Conservation (phyloP, 148 eudicot genomes). For the Rhododendron vialii region DNA sequence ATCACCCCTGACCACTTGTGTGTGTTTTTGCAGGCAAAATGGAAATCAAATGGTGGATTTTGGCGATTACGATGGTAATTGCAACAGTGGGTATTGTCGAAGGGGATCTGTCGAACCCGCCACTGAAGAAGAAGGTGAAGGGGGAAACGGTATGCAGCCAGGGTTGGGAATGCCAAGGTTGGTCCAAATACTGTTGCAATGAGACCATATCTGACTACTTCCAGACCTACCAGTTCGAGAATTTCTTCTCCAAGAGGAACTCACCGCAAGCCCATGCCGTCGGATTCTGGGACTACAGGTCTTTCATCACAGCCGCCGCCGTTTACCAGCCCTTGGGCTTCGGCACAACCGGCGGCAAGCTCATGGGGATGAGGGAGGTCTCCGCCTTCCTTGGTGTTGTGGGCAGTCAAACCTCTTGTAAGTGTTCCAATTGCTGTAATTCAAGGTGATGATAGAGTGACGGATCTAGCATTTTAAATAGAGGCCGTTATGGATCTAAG, state of each 20-base stretch:
- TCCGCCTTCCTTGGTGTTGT: constrained; percentile 87
- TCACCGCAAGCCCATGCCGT: constrained; percentile 75
- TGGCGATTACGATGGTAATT: not conserved
- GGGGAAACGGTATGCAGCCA: constrained; percentile 57
- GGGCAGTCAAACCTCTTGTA: constrained; percentile 88
- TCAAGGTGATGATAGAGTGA: not conserved
- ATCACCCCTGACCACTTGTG: not conserved
- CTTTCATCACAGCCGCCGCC: constrained; percentile 63
- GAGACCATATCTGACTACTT: constrained; percentile 72
- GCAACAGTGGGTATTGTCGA: constrained; percentile 6
- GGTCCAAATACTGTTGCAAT: constrained; percentile 73
- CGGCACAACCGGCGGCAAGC: constrained; percentile 75
- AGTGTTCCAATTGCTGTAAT: constrained; percentile 15
- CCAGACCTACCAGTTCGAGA: constrained; percentile 72
- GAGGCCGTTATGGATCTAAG: too few relatives aligned
- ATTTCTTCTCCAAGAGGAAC: constrained; percentile 77
- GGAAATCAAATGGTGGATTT: not conserved
- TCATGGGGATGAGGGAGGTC: constrained; percentile 54
- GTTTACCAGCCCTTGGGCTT: constrained; percentile 64
- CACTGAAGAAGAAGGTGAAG: constrained; percentile 42
- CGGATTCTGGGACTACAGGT: constrained; percentile 80
- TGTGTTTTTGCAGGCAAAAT: constrained; percentile 7
- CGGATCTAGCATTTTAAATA: not conserved
- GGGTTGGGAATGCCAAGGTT: constrained; percentile 74
- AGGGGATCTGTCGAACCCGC: constrained; percentile 26